phyloP scores from a whole-genome alignment of 345 rosid species.

The Citrus cavaleriei region DNA sequence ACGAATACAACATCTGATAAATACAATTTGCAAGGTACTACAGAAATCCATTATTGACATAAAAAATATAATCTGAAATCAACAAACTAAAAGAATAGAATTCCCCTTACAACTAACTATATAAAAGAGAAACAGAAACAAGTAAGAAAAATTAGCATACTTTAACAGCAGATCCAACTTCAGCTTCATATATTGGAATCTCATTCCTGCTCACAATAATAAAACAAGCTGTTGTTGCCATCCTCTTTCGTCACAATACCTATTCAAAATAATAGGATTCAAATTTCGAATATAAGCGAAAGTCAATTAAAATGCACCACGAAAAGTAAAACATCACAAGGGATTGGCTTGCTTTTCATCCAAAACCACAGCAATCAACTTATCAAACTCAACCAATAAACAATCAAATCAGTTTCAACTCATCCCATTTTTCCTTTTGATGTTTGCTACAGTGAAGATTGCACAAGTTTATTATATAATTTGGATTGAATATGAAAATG shows the following conservation, averaged over 20 bases:
- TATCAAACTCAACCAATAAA: not conserved
- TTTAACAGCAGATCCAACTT: slow-evolving; percentile 88
- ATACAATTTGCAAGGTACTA: not conserved
- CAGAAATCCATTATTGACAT: not conserved
- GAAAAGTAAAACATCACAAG: not conserved
- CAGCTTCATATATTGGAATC: slow-evolving; percentile 95
- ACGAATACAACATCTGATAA: not conserved
- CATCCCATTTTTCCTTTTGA: not conserved
- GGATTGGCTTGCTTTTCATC: not conserved
- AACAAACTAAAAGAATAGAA: not conserved
- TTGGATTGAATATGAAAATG: not conserved
- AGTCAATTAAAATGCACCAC: not conserved
- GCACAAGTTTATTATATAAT: not conserved
- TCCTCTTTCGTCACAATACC: slow-evolving; percentile 10
- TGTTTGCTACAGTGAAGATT: too few relatives aligned
- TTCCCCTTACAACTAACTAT: not conserved
- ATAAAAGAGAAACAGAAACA: not conserved
- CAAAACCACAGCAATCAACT: not conserved
- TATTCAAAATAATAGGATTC: not conserved
- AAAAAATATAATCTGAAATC: not conserved
- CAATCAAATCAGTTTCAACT: not conserved
- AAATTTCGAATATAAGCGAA: not conserved
- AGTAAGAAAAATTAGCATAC: slow-evolving; percentile 26
- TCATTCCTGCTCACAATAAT: slow-evolving; percentile 86
- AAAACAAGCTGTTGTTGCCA: slow-evolving; percentile 91